Conservation (phyloP, 345 rosid genomes). For the Brassica juncea region DNA sequence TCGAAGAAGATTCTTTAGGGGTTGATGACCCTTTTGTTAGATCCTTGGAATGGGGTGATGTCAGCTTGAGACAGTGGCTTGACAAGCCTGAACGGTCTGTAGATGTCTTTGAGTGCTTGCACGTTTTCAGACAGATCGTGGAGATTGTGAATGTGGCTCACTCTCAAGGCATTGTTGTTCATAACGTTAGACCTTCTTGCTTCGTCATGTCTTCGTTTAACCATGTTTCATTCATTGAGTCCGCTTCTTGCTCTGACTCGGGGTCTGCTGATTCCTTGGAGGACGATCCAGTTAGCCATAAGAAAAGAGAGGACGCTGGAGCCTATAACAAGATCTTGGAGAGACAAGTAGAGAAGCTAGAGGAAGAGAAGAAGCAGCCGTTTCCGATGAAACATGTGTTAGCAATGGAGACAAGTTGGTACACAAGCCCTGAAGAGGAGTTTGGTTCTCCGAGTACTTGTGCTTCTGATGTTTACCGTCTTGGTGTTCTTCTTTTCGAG, state of each 20-base stretch:
- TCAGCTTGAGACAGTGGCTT: conserved; percentile 96
- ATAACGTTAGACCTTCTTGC: conserved; percentile 94
- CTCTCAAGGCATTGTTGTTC: conserved; percentile 88
- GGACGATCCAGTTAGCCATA: conserved; percentile 60
- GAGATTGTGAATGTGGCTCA: conserved; percentile 85
- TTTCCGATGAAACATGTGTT: conserved; percentile 90
- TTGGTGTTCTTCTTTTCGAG: conserved; percentile 95
- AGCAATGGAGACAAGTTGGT: conserved; percentile 86
- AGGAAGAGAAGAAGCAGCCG: conserved; percentile 61
- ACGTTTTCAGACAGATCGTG: conserved; percentile 87
- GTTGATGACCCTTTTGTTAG: conserved; percentile 52
- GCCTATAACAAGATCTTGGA: conserved; percentile 48
- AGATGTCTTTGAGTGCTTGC: conserved; percentile 83
- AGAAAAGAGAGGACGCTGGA: conserved; percentile 27
- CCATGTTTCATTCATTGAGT: conserved; percentile 90
- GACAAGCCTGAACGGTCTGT: conserved; percentile 74
- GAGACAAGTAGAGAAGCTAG: conserved; percentile 43
- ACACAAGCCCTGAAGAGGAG: conserved; percentile 84
- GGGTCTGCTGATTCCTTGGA: conserved; percentile 95
- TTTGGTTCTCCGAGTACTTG: conserved; percentile 61
- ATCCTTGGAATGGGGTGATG: conserved; percentile 76
- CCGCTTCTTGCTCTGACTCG: conserved; percentile 93
- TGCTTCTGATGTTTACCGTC: conserved; percentile 84
- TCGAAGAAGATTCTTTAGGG: conserved; percentile 53
- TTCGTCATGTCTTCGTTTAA: conserved; percentile 88